Percentiles rank a stretch among this genome's conserved stretches.
phyloP scores from a whole-genome alignment of 164 flowering plant genomes.

The Vitis riparia region DNA sequence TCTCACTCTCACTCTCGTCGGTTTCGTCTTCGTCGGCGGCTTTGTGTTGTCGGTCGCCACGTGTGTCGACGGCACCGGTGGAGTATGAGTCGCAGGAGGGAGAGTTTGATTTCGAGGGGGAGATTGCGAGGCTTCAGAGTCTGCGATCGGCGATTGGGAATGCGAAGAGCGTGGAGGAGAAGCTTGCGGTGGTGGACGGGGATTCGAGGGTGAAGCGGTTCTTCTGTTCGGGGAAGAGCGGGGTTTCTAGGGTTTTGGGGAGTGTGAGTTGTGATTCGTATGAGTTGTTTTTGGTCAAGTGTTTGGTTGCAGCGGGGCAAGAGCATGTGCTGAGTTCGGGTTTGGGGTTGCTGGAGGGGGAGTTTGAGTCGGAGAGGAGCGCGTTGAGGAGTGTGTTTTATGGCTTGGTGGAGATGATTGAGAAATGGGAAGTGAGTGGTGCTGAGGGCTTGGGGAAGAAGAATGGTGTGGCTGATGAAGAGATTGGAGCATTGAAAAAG shows the following conservation, averaged over 20 bases:
- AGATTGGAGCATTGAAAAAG: constrained; percentile 41
- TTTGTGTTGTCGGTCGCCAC: no score
- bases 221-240: constrained; percentile 17
- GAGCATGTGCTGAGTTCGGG: constrained; percentile 58
- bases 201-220: constrained; percentile 57
- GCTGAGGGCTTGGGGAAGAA: constrained; percentile 11
- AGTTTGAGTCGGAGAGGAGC: constrained; percentile 31
- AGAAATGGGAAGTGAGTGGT: constrained; percentile 46
- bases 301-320: constrained; percentile 89
- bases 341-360: constrained; percentile 19
- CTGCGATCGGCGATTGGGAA: constrained; percentile 40
- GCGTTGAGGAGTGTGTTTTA: constrained; percentile 60
- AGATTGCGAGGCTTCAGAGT: constrained; percentile 46
- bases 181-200: constrained; percentile 30
- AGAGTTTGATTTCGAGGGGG: constrained; percentile 45
- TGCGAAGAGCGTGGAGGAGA: constrained; percentile 25
- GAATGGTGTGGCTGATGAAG: constrained; percentile 20
- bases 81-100: constrained; percentile 39
- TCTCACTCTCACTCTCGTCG: no score
- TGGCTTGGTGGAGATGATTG: constrained; percentile 68
- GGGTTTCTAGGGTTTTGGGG: constrained; percentile 35
- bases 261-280: constrained; percentile 24
- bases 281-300: constrained; percentile 63
- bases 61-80: no score
- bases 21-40: no score